Conservation (phyloP, 2,329 filamentous ascomycete species). For the Thelonectria discophora region DNA sequence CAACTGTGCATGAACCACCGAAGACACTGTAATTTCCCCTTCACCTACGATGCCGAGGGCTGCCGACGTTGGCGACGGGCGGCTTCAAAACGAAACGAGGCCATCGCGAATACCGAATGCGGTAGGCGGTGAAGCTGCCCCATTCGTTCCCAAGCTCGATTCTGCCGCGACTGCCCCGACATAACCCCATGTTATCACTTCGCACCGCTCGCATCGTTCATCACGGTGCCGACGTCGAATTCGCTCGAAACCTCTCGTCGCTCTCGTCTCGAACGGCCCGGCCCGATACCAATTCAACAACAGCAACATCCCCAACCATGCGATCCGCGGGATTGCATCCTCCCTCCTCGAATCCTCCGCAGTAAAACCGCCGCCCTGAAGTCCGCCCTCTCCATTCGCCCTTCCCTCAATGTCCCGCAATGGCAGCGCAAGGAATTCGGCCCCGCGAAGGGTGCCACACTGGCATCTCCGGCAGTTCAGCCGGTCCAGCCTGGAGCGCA, state of each 20-base stretch:
- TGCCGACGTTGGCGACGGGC: neutral
- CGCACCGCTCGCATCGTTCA: conserved; percentile 25
- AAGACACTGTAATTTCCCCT: too few species aligned
- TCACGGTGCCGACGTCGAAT: conserved; percentile 19
- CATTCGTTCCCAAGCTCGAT: conserved; percentile 26
- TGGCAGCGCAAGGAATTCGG: conserved; percentile 39
- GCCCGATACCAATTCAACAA: conserved; percentile 24
- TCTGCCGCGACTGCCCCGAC: conserved; percentile 39
- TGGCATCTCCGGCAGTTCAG: conserved; percentile 66
- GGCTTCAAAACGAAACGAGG: neutral
- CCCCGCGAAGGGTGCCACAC: conserved; percentile 56
- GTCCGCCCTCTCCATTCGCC: conserved; percentile 7
- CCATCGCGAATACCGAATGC: neutral
- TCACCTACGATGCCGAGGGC: conserved; percentile 7
- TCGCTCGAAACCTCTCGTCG: conserved; percentile 21
- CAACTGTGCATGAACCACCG: too few species aligned
- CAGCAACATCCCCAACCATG: conserved; percentile 35
- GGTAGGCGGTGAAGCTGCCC: conserved; percentile 40
- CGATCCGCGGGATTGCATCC: conserved; percentile 33
- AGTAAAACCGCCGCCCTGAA: conserved; percentile 32
- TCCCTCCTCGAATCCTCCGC: conserved; percentile 28
- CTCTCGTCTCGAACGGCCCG: conserved; percentile 22
- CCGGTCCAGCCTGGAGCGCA: conserved; percentile 56
- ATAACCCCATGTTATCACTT: conserved; percentile 24
- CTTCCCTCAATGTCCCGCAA: conserved; percentile 43